Conservation (phyloP, 805 yeast species). For the Kodamaea kaohsiungensis region DNA sequence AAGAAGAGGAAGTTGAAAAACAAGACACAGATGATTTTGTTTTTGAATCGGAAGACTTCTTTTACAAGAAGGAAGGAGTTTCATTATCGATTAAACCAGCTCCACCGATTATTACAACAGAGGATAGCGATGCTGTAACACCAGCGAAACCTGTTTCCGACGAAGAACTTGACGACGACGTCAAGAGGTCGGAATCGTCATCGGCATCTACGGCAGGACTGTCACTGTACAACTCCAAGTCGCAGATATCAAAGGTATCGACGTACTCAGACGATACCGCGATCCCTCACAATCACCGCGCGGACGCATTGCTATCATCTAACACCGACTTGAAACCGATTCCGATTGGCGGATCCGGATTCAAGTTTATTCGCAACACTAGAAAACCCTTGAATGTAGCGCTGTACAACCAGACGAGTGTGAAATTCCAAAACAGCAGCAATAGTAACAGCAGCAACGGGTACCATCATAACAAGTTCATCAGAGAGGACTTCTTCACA, state of each 20-base stretch:
- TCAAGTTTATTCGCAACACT: constrained; percentile 38
- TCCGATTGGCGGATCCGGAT: constrained; percentile 33
- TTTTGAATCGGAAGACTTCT: constrained; percentile 2
- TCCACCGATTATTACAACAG: neutral
- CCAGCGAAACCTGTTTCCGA: neutral
- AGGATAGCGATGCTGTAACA: neutral
- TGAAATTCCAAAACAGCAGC: constrained; percentile 5
- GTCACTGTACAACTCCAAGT: constrained; percentile 7
- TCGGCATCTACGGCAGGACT: constrained; percentile 12
- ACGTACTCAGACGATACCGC: constrained; percentile 8
- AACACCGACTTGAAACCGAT: constrained; percentile 41
- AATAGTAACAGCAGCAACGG: constrained; percentile 13
- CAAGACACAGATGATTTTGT: constrained; percentile 1
- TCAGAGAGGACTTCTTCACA: constrained; percentile 73
- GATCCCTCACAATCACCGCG: constrained; percentile 41
- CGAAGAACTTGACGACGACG: neutral
- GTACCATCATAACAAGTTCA: constrained; percentile 32
- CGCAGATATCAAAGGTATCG: constrained; percentile 3
- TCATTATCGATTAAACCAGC: neutral
- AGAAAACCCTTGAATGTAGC: constrained; percentile 68
- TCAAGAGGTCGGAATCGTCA: neutral
- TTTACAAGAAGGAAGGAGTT: neutral
- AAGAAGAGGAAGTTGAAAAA: constrained; percentile 20
- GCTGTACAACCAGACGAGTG: constrained; percentile 44
- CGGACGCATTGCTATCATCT: constrained; percentile 43